These are phyloP conservation scores for Hymenochaete sp. DNA, from an alignment of 1,284 basidiomycete species.

Conservation along the genomic window DNA sequence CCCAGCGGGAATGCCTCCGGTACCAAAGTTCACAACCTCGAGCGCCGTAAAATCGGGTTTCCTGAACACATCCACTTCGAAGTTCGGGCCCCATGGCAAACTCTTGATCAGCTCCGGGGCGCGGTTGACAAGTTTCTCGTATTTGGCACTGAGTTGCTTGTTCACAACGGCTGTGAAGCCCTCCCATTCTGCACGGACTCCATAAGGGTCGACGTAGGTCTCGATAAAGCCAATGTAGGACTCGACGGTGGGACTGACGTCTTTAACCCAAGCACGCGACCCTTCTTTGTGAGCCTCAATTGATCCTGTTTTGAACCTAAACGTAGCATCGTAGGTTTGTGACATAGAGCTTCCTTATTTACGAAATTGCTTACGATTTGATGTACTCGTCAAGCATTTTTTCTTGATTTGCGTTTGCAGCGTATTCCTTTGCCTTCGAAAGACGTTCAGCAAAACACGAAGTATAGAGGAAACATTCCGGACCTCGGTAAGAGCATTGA, in stretches of 20 bases:
- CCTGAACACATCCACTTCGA: slow-evolving; percentile 75
- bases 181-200: slow-evolving; percentile 81
- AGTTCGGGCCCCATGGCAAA: slow-evolving; percentile 76
- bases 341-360: not conserved
- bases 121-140: slow-evolving; percentile 62
- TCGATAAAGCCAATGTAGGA: slow-evolving; percentile 65
- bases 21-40: slow-evolving; percentile 73
- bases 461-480: not conserved
- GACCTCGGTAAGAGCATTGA: slow-evolving; percentile 54
- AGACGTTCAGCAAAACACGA: not conserved
- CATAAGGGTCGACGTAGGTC: slow-evolving; percentile 75
- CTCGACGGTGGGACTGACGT: slow-evolving; percentile 80
- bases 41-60: slow-evolving; percentile 83
- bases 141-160: slow-evolving; percentile 73
- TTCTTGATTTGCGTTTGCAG: slow-evolving; percentile 63
- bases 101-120: slow-evolving; percentile 72
- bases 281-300: slow-evolving; percentile 71
- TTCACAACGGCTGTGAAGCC: slow-evolving; percentile 86
- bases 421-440: slow-evolving; percentile 56
- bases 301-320: slow-evolving; percentile 67
- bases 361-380: slow-evolving; percentile 46
- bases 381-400: slow-evolving; percentile 74
- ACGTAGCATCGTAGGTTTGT: not conserved
- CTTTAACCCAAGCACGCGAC: slow-evolving; percentile 75
- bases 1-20: slow-evolving; percentile 75